Base-by-base conservation (phyloP, 208 protist species). In the Acanthamoeba lenticulata region DNA sequence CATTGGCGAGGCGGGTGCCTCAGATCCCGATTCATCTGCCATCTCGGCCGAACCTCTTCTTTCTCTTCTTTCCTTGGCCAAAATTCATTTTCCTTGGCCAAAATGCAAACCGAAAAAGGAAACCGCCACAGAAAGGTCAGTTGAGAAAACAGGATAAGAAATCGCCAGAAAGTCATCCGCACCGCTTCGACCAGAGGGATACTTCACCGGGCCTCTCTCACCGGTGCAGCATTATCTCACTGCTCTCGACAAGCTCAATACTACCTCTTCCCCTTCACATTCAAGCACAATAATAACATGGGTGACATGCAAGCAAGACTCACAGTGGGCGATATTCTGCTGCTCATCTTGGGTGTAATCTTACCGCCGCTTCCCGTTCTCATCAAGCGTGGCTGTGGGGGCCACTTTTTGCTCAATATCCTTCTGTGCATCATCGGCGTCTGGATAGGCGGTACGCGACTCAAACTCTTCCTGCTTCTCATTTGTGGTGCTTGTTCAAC, bases 291-390 rank as follows among this genome's bases (percentile, higher is more conserved):
- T 21, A 45, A 34, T 36, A 27, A 79, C 3, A 90, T 90, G 83
- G 83, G 34, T 9, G 83, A 90, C 40, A 38, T 38, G 11, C 36
- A 65, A 27, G 36, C 83, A 21, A 9, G 83, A 44, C 6, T 90
- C 19, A 90, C 83, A 1, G 32, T 90, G 47, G 83, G 83, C 11
- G 83, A 90, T n/a, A 36, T 90, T 47, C 83, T 90, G 29, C 57
- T 90, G 27, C 47, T 90, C 36, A 90, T 90, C 83, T 29, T 90
- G n/a, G 49, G 52, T 34, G 42, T 90, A n/a, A 32, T 90, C 6
- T 38, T 90, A 7, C 83, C 83, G 2, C 83, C 83, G 21, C 83
- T 90, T 6, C 52, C 83, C 6, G 83, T 90, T 15, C 47, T 90
- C 24, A 90, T 90, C 42, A 90, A 90, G 83, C 34, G 83, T 65